phyloP scores from a whole-genome alignment of 306 rosid genomes.

The Castanea mollissima region DNA sequence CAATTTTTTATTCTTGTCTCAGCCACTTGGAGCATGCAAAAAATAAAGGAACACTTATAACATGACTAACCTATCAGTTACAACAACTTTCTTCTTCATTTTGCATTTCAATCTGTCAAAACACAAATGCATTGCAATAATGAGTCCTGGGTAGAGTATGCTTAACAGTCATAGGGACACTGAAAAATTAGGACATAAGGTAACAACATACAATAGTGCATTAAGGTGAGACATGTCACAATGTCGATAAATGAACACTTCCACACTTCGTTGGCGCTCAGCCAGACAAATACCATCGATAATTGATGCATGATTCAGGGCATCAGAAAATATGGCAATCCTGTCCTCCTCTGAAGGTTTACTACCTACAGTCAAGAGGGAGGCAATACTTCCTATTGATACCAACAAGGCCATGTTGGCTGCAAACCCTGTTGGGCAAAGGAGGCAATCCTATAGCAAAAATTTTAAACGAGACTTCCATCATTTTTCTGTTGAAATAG shows the following conservation, averaged over 20 bases:
- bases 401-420: constrained; percentile 97
- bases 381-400: constrained; percentile 70
- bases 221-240: constrained; percentile 91
- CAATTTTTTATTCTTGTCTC: neutral
- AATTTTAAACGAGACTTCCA: constrained; percentile 37
- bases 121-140: constrained; percentile 21
- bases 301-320: constrained; percentile 82
- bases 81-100: constrained; percentile 73
- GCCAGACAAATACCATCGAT: constrained; percentile 91
- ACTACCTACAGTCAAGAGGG: constrained; percentile 59
- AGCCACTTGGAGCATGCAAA: neutral
- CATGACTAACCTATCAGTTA: constrained; percentile 75
- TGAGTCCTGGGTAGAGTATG: constrained; percentile 11
- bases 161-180: neutral
- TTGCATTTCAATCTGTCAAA: constrained; percentile 68
- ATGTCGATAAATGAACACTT: constrained; percentile 77
- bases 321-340: constrained; percentile 87
- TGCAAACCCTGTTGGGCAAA: constrained; percentile 95
- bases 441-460: constrained; percentile 94
- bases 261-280: constrained; percentile 61
- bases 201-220: constrained; percentile 62
- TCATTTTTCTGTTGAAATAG: constrained; percentile 35
- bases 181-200: constrained; percentile 22
- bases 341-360: constrained; percentile 57
- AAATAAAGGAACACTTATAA: neutral